Evolutionary conservation across 2,329 filamentous ascomycete genomes (phyloP), one percentile per base, ranked within the genome.

Genomic region (Aspergillus persii): DNA sequence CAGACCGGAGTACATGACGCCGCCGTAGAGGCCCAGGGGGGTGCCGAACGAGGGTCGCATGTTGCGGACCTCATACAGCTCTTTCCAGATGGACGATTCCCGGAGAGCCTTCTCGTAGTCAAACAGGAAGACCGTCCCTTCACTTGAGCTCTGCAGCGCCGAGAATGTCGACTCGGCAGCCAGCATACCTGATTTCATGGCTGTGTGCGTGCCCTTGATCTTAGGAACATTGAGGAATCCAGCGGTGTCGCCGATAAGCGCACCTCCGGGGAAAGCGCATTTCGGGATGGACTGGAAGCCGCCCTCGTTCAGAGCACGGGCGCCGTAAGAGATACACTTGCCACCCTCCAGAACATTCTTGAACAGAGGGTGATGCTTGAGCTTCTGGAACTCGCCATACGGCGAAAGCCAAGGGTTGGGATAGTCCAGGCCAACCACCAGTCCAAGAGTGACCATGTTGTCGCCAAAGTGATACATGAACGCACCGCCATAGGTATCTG

Each of bases 391-490:
- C 75, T 99, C 95, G 59, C 88, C 86, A 74, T 98, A 99, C 0
- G 95, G 95, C 3, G 93, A 95, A 57, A 98, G 79, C 92, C 94
- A 99, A 0, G 95, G 95, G 77, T 99, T 99, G 47, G 91, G 84
- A 75, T 99, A 99, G 80, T 99, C 95, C 56, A 99, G 84, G 27
- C 93, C 93, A 41, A 96, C 90, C 9, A 99, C 95, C 18, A 98
- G 82, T 27, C 95, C 95, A 57, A 99, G 83, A 66, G 88, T 92
- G 61, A 99, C 94, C 69, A 98, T 85, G 77, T 98, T 99, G 69
- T 99, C 94, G 41, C 93, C 95, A 76, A 98, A 99, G 77, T 99
- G 95, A 73, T 99, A 99, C 91, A 99, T 93, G 88, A 92, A 99
- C n/a, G 91, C 92, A 65, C 95, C 95, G 66, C 95, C 95, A 73